A percentile compares a stretch with the other conserved stretches of the same genome.
These are phyloP conservation scores for Neonectria magnoliae DNA, from an alignment of 2,329 filamentous ascomycete genomes.

Conservation along the genomic window DNA sequence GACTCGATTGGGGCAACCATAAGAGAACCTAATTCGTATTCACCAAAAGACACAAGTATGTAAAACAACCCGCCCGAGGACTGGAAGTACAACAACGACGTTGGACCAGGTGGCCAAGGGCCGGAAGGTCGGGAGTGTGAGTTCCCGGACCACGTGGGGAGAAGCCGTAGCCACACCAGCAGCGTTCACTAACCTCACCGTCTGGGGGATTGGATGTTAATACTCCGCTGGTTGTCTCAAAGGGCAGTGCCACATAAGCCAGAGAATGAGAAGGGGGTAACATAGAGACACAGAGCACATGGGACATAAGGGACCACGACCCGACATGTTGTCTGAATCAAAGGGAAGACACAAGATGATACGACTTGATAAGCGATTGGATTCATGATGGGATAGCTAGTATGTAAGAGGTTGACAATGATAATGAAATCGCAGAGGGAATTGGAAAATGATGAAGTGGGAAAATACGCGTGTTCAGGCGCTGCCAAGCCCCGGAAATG, in stretches of 20 bases:
- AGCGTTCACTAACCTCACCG: neutral
- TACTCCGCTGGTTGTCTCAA: neutral
- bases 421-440: too few species aligned
- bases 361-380: neutral
- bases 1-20: neutral
- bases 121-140: neutral
- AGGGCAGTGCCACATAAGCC: neutral
- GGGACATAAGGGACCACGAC: neutral
- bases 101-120: neutral
- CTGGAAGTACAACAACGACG: neutral
- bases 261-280: neutral
- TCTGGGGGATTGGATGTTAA: neutral
- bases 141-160: conserved; percentile 3
- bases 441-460: neutral
- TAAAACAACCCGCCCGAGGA: neutral
- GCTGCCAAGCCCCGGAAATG: neutral
- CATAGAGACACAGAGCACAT: neutral
- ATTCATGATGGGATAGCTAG: neutral
- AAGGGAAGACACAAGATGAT: neutral
- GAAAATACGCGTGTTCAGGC: neutral
- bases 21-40: neutral
- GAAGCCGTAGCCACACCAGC: neutral
- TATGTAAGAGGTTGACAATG: neutral
- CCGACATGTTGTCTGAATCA: neutral
- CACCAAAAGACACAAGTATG: neutral